A percentile compares a stretch with the other conserved stretches of the same genome.
Evolutionary conservation across 345 rosid species (phyloP).

Genomic region (Eucalyptus tenuipes): DNA sequence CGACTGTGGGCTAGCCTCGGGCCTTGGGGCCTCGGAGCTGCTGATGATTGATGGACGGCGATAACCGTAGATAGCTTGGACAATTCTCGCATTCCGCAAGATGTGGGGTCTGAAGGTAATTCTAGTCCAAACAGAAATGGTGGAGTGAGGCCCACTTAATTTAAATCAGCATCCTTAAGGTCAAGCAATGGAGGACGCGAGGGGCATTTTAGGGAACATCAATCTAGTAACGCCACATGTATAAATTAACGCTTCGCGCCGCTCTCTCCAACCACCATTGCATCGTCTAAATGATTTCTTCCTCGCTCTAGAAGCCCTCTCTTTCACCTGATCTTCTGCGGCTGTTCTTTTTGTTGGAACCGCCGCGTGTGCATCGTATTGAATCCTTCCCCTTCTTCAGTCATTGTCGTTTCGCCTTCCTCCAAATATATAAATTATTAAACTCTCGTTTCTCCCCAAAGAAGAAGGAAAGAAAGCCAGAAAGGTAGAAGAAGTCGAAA

Average conservation of each 20-base stretch:
- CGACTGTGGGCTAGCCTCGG: too few relatives aligned
- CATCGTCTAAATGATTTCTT: background rate
- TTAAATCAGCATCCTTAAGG: too few relatives aligned
- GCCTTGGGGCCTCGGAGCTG: background rate
- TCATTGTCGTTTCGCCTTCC: background rate
- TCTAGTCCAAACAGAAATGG: too few relatives aligned
- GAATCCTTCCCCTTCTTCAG: background rate
- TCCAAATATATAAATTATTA: too few relatives aligned
- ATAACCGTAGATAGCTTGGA: accelerated
- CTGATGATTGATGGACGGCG: too few relatives aligned
- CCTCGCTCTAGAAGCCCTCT: background rate
- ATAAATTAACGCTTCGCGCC: background rate
- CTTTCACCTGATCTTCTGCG: background rate
- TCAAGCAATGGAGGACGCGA: background rate
- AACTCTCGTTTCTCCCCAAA: too few relatives aligned
- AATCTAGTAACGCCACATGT: too few relatives aligned
- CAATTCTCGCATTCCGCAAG: too few relatives aligned
- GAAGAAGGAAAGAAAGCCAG: too few relatives aligned
- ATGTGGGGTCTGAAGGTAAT: too few relatives aligned
- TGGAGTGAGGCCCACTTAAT: too few relatives aligned
- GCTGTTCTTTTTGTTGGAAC: background rate
- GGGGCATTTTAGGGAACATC: background rate
- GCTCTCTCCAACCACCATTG: background rate
- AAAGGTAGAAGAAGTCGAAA: too few relatives aligned
- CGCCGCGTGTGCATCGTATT: background rate